Conservation (phyloP, 2,329 filamentous ascomycete species). For the Neospermospora avenae region DNA sequence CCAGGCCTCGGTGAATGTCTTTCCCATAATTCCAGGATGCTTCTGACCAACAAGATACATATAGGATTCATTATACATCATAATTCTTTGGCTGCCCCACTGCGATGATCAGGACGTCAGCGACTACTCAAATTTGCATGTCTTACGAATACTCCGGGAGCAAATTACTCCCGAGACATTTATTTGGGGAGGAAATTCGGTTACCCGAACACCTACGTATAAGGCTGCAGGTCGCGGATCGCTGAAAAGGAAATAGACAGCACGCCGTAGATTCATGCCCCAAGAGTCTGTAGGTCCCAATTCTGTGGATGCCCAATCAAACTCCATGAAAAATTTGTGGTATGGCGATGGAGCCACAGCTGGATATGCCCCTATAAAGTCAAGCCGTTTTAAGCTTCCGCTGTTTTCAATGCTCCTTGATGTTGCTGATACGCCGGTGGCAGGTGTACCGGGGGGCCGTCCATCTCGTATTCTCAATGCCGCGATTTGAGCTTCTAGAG, state of each 20-base stretch:
- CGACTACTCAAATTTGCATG: too few species aligned
- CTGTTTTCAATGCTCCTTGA: background rate
- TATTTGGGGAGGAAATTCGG: too few species aligned
- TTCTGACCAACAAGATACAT: conserved; percentile 34
- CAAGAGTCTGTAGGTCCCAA: conserved; percentile 41
- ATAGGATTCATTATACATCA: conserved; percentile 40
- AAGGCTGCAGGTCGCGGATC: conserved; percentile 37
- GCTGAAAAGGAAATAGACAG: conserved; percentile 36
- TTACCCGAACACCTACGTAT: too few species aligned
- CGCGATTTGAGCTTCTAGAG: conserved; percentile 14
- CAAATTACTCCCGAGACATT: too few species aligned
- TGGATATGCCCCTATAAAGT: conserved; percentile 25
- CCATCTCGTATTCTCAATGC: conserved; percentile 16
- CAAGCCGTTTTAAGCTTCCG: conserved; percentile 17
- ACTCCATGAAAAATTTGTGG: conserved; percentile 31
- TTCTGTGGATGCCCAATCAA: conserved; percentile 43
- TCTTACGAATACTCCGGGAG: too few species aligned
- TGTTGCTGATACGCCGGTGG: background rate
- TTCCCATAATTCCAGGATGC: conserved; percentile 37
- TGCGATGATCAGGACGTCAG: too few species aligned
- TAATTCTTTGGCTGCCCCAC: conserved; percentile 35
- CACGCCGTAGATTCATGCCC: conserved; percentile 40
- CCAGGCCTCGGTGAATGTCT: conserved; percentile 40
- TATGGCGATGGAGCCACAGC: conserved; percentile 22
- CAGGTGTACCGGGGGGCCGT: conserved; percentile 3